Evolutionary conservation across 1,284 basidiomycete species (phyloP), one percentile per base, ranked within the genome.

Genomic region (Puccinia horiana): DNA sequence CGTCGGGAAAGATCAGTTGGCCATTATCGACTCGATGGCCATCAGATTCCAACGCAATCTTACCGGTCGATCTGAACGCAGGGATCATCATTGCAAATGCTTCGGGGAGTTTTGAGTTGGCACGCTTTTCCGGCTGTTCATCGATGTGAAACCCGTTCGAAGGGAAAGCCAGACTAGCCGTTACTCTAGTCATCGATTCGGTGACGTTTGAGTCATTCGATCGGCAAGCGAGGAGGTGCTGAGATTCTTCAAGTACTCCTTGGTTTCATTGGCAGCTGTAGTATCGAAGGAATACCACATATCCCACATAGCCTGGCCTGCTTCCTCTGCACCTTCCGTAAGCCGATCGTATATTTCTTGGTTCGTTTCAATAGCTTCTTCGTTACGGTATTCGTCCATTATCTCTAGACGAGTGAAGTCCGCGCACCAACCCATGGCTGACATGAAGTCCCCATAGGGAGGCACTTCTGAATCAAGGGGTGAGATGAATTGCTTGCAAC

Each of bases 21-120:
- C 69, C 69, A n/a, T 72, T 29, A 20, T 72, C 29, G 32, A 72
- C 69, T 35, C 23, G 69, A 54, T 72, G 32, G 40, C 69, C 69
- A 32, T 52, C 44, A 29, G 69, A 72, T 52, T 14, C 5, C 18
- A 32, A 23, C 32, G n/a, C 44, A 11, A 72, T 49, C 29, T 72
- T 18, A n/a, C 69, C 69, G 32, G 69, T 72, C 3, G 69, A 72
- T n/a, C 52, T 72, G 47, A 49, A 52, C 18, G 47, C 52, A 9
- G 69, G 69, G 4, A 72, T 32, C 9, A 54, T 12, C 26, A 72
- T 29, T 18, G 49, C 44, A 26, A 72, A 72, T 11, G 69, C n/a
- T 4, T 6, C 0, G 0, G 44, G 69, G 18, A 32, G 44, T 32
- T 52, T 14, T 6, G 23, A 23, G 32, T 9, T 12, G 9, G n/a